phyloP scores from a whole-genome alignment of 1,284 basidiomycete species.

The Puccinia horiana region DNA sequence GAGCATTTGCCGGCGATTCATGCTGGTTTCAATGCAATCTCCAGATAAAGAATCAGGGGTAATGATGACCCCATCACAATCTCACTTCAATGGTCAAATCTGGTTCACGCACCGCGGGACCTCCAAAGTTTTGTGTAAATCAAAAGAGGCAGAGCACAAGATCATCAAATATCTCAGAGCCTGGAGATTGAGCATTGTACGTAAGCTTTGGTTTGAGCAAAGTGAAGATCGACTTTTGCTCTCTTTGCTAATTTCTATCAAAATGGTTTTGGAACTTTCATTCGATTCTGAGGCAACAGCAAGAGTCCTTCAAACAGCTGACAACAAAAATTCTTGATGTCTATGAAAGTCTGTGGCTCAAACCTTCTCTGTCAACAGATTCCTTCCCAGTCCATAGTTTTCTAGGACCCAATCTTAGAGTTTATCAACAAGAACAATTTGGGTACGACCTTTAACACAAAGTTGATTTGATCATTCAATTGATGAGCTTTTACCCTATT shows the following conservation, averaged over 20 bases:
- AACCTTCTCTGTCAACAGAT: slow-evolving; percentile 19
- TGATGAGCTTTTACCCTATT: slow-evolving; percentile 44
- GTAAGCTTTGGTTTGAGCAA: slow-evolving; percentile 44
- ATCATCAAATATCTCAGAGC: slow-evolving; percentile 25
- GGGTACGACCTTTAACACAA: slow-evolving; percentile 31
- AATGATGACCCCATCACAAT: slow-evolving; percentile 7
- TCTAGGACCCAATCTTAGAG: slow-evolving; percentile 39
- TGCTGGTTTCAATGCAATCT: too few relatives aligned
- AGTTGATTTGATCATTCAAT: slow-evolving; percentile 37
- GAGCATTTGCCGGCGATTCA: too few relatives aligned
- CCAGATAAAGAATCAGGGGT: slow-evolving; percentile 5
- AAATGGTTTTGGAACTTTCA: slow-evolving; percentile 21
- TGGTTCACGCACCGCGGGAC: neutral
- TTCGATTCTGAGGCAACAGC: neutral
- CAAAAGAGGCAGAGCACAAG: neutral
- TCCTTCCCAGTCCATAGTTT: slow-evolving; percentile 2
- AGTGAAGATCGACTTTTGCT: slow-evolving; percentile 30
- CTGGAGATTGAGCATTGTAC: slow-evolving; percentile 34
- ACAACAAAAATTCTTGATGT: slow-evolving; percentile 16
- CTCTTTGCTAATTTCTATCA: slow-evolving; percentile 42
- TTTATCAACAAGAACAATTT: slow-evolving; percentile 30
- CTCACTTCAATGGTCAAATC: neutral
- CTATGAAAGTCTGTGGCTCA: slow-evolving; percentile 26
- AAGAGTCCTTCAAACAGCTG: neutral
- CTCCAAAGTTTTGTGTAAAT: neutral